A percentile compares a stretch with the other conserved stretches of the same genome.
Conservation (phyloP, 129 eudicot genomes). For the Silybum marianum region DNA sequence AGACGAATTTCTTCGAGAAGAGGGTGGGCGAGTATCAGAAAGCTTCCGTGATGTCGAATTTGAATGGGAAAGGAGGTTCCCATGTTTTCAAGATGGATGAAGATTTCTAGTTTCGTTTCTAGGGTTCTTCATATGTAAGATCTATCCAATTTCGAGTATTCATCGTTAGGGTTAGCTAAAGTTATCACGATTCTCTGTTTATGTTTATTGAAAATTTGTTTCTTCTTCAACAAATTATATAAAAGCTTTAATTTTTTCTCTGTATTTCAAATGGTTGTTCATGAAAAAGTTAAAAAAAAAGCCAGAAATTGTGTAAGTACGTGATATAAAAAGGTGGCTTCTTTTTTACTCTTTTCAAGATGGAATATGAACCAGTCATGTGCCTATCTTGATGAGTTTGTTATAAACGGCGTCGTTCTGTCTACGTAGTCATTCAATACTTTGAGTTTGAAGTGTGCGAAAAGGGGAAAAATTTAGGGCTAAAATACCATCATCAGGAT, state of each 20-base stretch:
- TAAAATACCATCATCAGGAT: slow-evolving; percentile 26
- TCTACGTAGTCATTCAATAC: neutral
- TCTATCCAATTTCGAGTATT: neutral
- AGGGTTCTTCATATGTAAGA: neutral
- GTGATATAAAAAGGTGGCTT: neutral
- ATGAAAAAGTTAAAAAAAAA: neutral
- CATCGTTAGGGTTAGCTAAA: slow-evolving; percentile 3
- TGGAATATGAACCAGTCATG: slow-evolving; percentile 21
- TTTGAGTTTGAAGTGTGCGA: neutral
- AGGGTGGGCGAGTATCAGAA: slow-evolving; percentile 96
- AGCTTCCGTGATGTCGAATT: slow-evolving; percentile 79
- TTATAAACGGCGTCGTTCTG: slow-evolving; percentile 31
- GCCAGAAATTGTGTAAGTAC: neutral
- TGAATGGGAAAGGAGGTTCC: slow-evolving; percentile 53
- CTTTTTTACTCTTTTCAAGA: neutral
- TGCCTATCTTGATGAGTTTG: neutral
- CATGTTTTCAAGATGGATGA: slow-evolving; percentile 40
- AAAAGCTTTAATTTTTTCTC: neutral
- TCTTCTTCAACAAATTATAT: slow-evolving; percentile 1
- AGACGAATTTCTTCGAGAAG: slow-evolving; percentile 95
- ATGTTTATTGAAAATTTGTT: neutral
- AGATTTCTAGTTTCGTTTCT: neutral
- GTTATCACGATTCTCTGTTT: neutral
- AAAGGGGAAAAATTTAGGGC: slow-evolving; percentile 13
- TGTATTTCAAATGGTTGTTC: neutral